Evolutionary conservation across 1,284 basidiomycete genomes (phyloP).

Genomic region (Ceratobasidium sp.): DNA sequence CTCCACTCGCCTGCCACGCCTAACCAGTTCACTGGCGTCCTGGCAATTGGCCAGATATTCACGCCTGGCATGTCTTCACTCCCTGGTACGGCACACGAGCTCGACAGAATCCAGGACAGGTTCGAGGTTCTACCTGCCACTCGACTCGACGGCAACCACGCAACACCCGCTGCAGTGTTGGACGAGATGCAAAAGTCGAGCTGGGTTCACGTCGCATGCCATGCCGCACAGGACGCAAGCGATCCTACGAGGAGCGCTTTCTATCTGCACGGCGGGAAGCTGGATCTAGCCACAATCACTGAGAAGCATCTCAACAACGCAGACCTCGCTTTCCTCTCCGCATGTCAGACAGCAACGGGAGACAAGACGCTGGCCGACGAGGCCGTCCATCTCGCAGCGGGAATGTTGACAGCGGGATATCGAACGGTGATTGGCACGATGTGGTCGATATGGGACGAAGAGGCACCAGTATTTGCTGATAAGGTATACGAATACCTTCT

Average conservation of each 20-base stretch:
- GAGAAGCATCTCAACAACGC: background rate
- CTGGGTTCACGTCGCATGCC: slow-evolving; percentile 39
- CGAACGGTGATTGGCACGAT: slow-evolving; percentile 6
- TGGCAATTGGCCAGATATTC: background rate
- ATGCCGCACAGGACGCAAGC: slow-evolving; percentile 3
- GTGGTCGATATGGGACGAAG: slow-evolving; percentile 18
- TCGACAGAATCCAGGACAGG: background rate
- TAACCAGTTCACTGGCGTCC: background rate
- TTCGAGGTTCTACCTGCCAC: background rate
- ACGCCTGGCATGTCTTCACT: background rate
- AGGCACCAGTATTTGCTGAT: slow-evolving; percentile 9
- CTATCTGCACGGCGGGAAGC: slow-evolving; percentile 8
- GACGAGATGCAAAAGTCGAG: background rate
- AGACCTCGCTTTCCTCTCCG: slow-evolving; percentile 11
- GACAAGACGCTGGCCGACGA: slow-evolving; percentile 21
- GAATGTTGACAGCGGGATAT: slow-evolving; percentile 26
- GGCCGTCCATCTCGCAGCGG: slow-evolving; percentile 20
- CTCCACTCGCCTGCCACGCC: background rate
- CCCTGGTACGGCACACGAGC: background rate
- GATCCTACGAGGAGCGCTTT: slow-evolving; percentile 26
- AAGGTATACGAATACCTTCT: background rate
- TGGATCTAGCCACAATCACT: slow-evolving; percentile 9
- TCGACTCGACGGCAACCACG: background rate
- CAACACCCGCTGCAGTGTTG: background rate
- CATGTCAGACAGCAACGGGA: slow-evolving; percentile 31